Base-by-base conservation (phyloP, 768 basidiomycete genomes). In the Psilocybe cyanescens region DNA sequence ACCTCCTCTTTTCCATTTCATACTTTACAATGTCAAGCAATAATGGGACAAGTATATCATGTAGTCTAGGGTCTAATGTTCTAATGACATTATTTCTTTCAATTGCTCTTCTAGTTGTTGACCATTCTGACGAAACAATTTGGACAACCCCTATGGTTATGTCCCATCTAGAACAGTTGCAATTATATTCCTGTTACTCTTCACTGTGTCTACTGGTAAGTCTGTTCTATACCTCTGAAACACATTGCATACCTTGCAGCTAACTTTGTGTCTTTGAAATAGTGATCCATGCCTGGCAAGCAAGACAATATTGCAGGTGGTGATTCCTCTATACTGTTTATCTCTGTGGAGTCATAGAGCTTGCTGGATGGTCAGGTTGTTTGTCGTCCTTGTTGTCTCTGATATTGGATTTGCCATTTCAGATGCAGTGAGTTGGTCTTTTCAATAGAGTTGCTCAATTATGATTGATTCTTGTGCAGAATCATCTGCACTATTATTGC, bases 401-500 rank as follows among this genome's bases (percentile, higher is more conserved):
- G 30, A 29, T 48, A 0, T 24, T 47, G 8, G 55, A 45, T 28
- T 46, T 44, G 3, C 55, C 55, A 24, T 57, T 57, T 31, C 44
- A 57, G 45, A 64, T 64, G 24, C 55, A 64, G 63, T 64, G 45
- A 45, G 59, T 50, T 54, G 11, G 16, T n/a, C 8, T 11, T 4
- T 17, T 45, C 16, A 0, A 4, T 29, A 16, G 1, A 8, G 1
- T 48, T 16, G 37, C 11, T 48, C 17, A 8, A 19, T 4, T 19
- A 37, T 1, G n/a, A 14, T 29, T 30, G 4, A 39, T 8, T 45
- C n/a, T 11, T 37, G 9, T 14, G 8, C 45, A 86, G 85, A 68
- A 82, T 86, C n/a, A 72, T 74, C 4, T 72, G 74, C 6, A 82
- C 83, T 2, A 86, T 89, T 65, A 71, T 87, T 45, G 81, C 80